A percentile compares a stretch with the other conserved stretches of the same genome.
Evolutionary conservation across 192 early-diverging fungal genomes (phyloP).

Genomic region (Entrophospora sp.): DNA sequence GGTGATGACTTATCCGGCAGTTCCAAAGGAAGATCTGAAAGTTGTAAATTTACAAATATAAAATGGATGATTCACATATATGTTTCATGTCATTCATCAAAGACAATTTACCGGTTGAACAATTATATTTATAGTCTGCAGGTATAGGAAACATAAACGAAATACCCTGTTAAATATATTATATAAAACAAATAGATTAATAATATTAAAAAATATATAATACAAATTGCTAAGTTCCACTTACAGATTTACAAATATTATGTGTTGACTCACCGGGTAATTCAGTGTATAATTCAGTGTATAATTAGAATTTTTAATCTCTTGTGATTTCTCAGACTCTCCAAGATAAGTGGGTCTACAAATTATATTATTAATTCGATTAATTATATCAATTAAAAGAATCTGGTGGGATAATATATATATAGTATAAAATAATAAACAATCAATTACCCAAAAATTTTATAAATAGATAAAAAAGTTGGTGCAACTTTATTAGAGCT

Average conservation of each 20-base stretch:
- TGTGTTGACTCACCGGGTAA: conserved; percentile 51
- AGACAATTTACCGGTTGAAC: conserved; percentile 38
- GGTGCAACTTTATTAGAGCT: conserved; percentile 54
- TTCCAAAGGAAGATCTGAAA: conserved; percentile 52
- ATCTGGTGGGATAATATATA: no score
- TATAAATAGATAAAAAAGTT: conserved; percentile 59
- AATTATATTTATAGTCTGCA: conserved; percentile 38
- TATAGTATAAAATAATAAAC: no score
- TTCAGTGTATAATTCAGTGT: conserved; percentile 62
- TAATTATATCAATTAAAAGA: neutral
- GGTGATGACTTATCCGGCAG: conserved; percentile 71
- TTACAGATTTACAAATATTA: neutral
- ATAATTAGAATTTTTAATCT: no score
- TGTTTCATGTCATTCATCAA: no score
- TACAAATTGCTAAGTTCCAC: neutral
- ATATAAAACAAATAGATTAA: neutral
- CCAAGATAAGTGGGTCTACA: conserved; percentile 53
- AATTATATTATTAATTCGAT: neutral
- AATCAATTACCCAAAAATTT: conserved; percentile 56
- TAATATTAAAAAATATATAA: neutral
- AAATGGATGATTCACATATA: neutral
- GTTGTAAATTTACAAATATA: neutral
- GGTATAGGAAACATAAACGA: conserved; percentile 69
- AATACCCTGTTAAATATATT: conserved; percentile 39
- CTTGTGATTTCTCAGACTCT: conserved; percentile 41